Evolutionary conservation across 345 rosid species (phyloP).

Genomic region (Gossypium thurberi): DNA sequence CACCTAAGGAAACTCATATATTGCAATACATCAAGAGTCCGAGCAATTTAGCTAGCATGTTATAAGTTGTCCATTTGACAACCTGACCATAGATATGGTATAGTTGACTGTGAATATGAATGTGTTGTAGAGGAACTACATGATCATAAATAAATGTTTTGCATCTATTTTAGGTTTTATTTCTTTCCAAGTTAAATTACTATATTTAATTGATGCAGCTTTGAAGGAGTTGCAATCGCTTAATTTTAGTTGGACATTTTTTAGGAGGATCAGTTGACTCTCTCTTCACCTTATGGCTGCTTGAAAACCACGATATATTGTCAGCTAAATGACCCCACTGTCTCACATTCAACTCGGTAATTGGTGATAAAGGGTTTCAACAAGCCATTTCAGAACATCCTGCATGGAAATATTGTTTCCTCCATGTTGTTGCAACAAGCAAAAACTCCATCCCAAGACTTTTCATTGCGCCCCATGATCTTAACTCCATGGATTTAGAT

Average conservation of each 20-base stretch:
- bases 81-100: no score
- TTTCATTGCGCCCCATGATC: constrained; percentile 1
- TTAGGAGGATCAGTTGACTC: constrained; percentile 68
- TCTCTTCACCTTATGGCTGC: constrained; percentile 60
- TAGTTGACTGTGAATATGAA: neutral
- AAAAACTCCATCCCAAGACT: constrained; percentile 3
- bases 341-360: constrained; percentile 58
- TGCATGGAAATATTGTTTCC: constrained; percentile 2
- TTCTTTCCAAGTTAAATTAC: neutral
- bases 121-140: neutral
- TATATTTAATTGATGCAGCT: neutral
- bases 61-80: no score
- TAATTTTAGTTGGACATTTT: constrained; percentile 47
- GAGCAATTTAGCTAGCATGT: no score
- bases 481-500: neutral
- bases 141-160: neutral
- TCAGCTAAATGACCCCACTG: constrained; percentile 36
- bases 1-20: no score
- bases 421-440: neutral
- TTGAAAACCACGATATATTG: constrained; percentile 22
- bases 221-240: neutral
- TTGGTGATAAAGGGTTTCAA: constrained; percentile 7
- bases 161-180: neutral
- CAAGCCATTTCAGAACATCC: constrained; percentile 6
- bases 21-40: no score